Conservation (phyloP, 495 filamentous ascomycete species). For the Aspergillus nanangensis region DNA sequence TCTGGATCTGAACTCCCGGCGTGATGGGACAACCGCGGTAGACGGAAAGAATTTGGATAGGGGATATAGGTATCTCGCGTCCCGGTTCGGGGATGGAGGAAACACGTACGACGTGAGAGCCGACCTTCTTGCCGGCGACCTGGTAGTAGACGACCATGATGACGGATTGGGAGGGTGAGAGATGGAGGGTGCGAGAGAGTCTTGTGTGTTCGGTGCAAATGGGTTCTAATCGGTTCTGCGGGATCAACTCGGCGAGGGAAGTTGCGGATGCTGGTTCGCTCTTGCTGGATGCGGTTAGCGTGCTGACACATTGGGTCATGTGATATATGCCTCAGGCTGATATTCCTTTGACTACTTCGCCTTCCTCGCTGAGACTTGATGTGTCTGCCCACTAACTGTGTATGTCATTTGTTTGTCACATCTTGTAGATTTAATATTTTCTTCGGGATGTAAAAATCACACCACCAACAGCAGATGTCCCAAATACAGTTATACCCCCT, state of each 20-base stretch:
- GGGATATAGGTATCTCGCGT: too few species aligned
- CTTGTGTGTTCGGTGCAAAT: constrained; percentile 18
- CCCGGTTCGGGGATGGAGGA: constrained; percentile 6
- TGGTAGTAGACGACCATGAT: constrained; percentile 87
- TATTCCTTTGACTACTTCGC: too few species aligned
- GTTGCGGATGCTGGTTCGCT: constrained; percentile 16
- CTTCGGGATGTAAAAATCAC: too few species aligned
- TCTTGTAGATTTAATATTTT: too few species aligned
- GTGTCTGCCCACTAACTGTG: too few species aligned
- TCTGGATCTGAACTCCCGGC: not conserved
- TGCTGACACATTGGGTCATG: constrained; percentile 7
- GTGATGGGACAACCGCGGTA: not conserved
- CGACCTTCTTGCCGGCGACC: constrained; percentile 84
- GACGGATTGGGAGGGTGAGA: constrained; percentile 31
- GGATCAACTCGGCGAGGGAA: constrained; percentile 15
- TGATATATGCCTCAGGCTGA: constrained; percentile 13
- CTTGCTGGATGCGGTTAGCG: constrained; percentile 20
- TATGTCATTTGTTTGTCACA: too few species aligned
- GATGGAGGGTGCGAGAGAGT: constrained; percentile 18
- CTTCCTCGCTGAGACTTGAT: too few species aligned
- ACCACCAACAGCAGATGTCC: too few species aligned
- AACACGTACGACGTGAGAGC: constrained; percentile 83
- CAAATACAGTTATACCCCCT: too few species aligned
- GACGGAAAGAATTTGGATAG: constrained; percentile 3
- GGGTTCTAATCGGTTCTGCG: constrained; percentile 11